Conservation (phyloP, 2,329 filamentous ascomycete species). For the Monosporascus cannonballus region DNA sequence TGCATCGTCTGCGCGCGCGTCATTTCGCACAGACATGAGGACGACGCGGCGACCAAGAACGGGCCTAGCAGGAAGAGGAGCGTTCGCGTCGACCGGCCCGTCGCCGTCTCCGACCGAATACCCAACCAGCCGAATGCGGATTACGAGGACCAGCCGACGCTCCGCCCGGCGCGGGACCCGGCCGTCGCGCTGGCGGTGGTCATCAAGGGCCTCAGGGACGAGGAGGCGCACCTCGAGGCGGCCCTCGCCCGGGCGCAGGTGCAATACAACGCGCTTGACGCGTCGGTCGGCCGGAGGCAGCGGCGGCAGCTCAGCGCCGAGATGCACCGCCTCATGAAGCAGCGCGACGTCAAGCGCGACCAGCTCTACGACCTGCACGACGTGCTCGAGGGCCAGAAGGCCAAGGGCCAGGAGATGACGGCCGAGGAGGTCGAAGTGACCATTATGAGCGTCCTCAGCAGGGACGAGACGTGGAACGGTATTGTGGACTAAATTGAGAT, state of each 20-base stretch:
- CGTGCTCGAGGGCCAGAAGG: slow-evolving; percentile 74
- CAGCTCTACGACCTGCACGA: slow-evolving; percentile 81
- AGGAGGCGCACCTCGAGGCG: slow-evolving; percentile 69
- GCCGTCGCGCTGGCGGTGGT: slow-evolving; percentile 72
- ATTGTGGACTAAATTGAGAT: slow-evolving; percentile 13
- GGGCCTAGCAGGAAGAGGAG: slow-evolving; percentile 47
- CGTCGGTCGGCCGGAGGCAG: slow-evolving; percentile 57
- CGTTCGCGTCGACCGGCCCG: slow-evolving; percentile 56
- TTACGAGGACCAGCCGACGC: slow-evolving; percentile 49
- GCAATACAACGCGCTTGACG: slow-evolving; percentile 61
- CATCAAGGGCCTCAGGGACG: slow-evolving; percentile 75
- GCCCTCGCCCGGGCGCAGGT: slow-evolving; percentile 57
- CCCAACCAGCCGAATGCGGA: slow-evolving; percentile 31
- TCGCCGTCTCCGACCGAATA: slow-evolving; percentile 59
- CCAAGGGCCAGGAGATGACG: slow-evolving; percentile 55
- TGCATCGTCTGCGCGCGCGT: slow-evolving; percentile 54
- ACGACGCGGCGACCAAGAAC: slow-evolving; percentile 32
- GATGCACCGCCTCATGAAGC: slow-evolving; percentile 55
- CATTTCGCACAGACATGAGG: slow-evolving; percentile 27
- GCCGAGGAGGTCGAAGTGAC: slow-evolving; percentile 60
- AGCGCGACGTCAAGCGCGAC: slow-evolving; percentile 67
- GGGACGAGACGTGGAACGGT: slow-evolving; percentile 25
- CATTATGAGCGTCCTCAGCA: slow-evolving; percentile 43
- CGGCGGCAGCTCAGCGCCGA: slow-evolving; percentile 54
- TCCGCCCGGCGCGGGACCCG: slow-evolving; percentile 64